Percentiles rank a stretch among this genome's conserved stretches.
These are phyloP conservation scores for Lolium multiflorum DNA, from an alignment of 176 grass and related monocot species.

Conservation along the genomic window DNA sequence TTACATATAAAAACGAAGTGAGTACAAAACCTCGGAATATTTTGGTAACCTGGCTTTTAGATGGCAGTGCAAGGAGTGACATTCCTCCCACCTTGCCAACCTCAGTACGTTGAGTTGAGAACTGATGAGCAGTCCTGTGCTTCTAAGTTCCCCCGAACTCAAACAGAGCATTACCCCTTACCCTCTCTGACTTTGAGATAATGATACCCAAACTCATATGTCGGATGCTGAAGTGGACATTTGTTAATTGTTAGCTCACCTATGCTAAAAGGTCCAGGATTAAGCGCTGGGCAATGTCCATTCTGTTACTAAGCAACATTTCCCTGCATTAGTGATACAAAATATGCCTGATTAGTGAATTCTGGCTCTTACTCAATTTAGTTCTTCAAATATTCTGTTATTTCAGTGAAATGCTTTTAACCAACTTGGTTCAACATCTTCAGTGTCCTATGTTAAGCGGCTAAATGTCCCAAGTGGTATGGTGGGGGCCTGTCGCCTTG, in stretches of 20 bases:
- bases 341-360: constrained; percentile 2
- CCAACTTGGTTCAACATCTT: constrained; percentile 49
- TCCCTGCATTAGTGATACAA: background rate
- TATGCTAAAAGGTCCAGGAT: constrained; percentile 6
- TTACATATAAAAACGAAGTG: no score
- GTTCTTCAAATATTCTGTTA: constrained; percentile 21
- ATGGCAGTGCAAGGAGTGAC: background rate
- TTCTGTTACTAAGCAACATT: constrained; percentile 8
- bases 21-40: constrained; percentile 3
- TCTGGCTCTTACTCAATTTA: constrained; percentile 11
- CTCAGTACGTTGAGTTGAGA: background rate
- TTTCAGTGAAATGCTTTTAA: background rate
- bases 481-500: constrained; percentile 97
- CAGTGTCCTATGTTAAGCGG: constrained; percentile 89
- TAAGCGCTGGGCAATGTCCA: constrained; percentile 1
- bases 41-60: background rate
- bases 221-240: background rate
- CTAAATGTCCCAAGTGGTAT: constrained; percentile 90
- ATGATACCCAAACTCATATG: background rate
- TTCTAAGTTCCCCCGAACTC: constrained; percentile 12
- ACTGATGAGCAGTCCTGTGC: background rate
- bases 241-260: background rate
- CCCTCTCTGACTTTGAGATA: background rate
- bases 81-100: background rate
- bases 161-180: background rate